A percentile compares a stretch with the other conserved stretches of the same genome.
Conservation (phyloP, 108 stramenopile species). For the Cyclotella choctawhatcheeana region DNA sequence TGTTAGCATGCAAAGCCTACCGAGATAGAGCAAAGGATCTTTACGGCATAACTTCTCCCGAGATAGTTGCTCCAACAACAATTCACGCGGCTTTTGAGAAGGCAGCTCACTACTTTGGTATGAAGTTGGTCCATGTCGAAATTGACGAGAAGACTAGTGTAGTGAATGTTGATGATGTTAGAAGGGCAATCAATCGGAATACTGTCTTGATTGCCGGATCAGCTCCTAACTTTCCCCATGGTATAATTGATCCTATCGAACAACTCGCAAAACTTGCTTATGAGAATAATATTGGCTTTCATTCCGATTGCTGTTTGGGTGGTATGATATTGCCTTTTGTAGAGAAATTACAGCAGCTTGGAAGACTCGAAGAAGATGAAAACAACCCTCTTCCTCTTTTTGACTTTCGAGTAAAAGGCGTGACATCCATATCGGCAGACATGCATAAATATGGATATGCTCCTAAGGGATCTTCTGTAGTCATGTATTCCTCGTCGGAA, state of each 20-base stretch:
- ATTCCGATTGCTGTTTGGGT: slow-evolving; percentile 94
- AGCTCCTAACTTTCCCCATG: slow-evolving; percentile 87
- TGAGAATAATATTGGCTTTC: slow-evolving; percentile 73
- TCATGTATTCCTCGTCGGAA: slow-evolving; percentile 65
- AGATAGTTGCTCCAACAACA: slow-evolving; percentile 75
- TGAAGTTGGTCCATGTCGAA: slow-evolving; percentile 73
- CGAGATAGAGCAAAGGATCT: slow-evolving; percentile 56
- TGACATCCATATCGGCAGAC: slow-evolving; percentile 87
- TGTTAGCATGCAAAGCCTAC: slow-evolving; percentile 85
- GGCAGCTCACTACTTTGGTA: slow-evolving; percentile 80
- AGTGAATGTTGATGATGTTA: slow-evolving; percentile 57
- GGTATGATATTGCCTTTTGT: slow-evolving; percentile 90
- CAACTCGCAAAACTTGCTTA: slow-evolving; percentile 56
- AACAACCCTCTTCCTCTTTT: slow-evolving; percentile 53
- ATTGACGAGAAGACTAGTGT: slow-evolving; percentile 57
- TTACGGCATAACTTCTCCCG: slow-evolving; percentile 64
- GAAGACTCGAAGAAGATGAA: slow-evolving; percentile 1
- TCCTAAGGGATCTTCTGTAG: slow-evolving; percentile 86
- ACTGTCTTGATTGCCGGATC: slow-evolving; percentile 88
- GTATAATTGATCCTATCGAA: slow-evolving; percentile 79
- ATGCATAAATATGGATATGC: slow-evolving; percentile 95
- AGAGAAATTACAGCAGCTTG: slow-evolving; percentile 36
- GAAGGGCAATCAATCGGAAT: slow-evolving; percentile 57
- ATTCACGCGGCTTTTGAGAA: slow-evolving; percentile 91
- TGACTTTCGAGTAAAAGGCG: slow-evolving; percentile 82